Base-by-base conservation (phyloP, 2,329 filamentous ascomycete genomes). In the Fusarium begoniae region DNA sequence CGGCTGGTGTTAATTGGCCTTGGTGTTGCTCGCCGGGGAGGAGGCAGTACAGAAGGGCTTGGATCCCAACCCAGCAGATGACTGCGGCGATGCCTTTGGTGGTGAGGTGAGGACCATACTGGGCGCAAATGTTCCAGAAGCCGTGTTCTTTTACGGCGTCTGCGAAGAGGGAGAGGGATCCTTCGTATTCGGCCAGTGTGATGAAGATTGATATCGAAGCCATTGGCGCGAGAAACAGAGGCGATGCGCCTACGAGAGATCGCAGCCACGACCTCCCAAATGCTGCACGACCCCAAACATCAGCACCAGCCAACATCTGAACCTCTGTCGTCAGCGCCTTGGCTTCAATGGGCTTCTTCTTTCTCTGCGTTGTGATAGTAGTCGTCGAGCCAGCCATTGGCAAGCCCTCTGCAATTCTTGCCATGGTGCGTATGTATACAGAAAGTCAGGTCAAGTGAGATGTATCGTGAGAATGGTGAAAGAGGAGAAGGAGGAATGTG, bases 1-100 rank as follows among this genome's bases (percentile, higher is more conserved):
- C 84, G 22, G 83, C 84, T 8, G 84, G 84, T 1, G 84, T 86
- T 18, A 81, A 79, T 54, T 86, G 84, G 7, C 84, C 84, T 10
- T 75, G 79, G 24, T 76, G 59, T 43, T 62, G 67, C 1, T 71
- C 63, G 0, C 75, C 75, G 2, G 75, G 75, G 13, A 77, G 26
- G 1, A 45, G 53, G 48, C 41, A 45, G 53, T 73, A 77, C 3
- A 74, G 47, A 8, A 77, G 4, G 10, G 73, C 75, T 32, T 77
- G 73, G 2, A 77, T 24, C 1, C 60, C 45, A 4, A 77, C 35
- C 55, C 61, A 77, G 43, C 61, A 72, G 2, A 72, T n/a, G 0
- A 69, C 50, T 15, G 73, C 75, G 2, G 58, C 47, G 13, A 69
- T 43, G 12, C 73, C 75, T n/a, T 76, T 67, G 20, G 43, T 20